A percentile compares a stretch with the other conserved stretches of the same genome.
Evolutionary conservation across 169 alveolate genomes (phyloP).

Genomic region (Babesia gibsoni): DNA sequence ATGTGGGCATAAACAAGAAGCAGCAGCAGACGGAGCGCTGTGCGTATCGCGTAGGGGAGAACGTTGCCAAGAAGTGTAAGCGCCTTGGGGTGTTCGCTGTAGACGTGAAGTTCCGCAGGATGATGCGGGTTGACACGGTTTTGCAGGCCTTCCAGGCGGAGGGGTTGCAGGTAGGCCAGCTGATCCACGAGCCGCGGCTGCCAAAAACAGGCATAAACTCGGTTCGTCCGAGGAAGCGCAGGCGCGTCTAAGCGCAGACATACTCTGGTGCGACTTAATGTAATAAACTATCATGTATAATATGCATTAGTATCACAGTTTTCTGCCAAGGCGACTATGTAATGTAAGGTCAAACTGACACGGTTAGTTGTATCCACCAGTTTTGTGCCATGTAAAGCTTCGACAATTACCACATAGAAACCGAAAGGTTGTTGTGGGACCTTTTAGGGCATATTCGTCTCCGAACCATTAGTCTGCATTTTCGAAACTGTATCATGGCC

Average conservation of each 20-base stretch:
- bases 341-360: too few relatives aligned
- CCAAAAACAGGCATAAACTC: slow-evolving; percentile 83
- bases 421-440: too few relatives aligned
- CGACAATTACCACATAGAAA: too few relatives aligned
- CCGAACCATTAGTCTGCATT: too few relatives aligned
- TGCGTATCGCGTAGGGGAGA: slow-evolving; percentile 83
- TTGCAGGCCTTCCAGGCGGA: slow-evolving; percentile 83
- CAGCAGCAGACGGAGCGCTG: slow-evolving; percentile 79
- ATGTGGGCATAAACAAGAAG: slow-evolving; percentile 79
- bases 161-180: slow-evolving; percentile 75
- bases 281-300: too few relatives aligned
- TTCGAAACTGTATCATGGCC: too few relatives aligned
- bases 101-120: slow-evolving; percentile 79
- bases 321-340: too few relatives aligned
- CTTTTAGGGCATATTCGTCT: too few relatives aligned
- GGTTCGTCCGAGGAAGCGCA: slow-evolving; percentile 77
- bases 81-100: slow-evolving; percentile 79
- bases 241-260: slow-evolving; percentile 74
- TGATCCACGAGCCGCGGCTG: slow-evolving; percentile 82
- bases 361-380: too few relatives aligned
- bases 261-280: too few relatives aligned
- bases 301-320: too few relatives aligned
- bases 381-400: too few relatives aligned
- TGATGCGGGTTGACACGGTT: slow-evolving; percentile 77
- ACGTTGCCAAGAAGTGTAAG: slow-evolving; percentile 82